Conservation (phyloP, 2,329 filamentous ascomycete genomes). For the Beauveria sp. region DNA sequence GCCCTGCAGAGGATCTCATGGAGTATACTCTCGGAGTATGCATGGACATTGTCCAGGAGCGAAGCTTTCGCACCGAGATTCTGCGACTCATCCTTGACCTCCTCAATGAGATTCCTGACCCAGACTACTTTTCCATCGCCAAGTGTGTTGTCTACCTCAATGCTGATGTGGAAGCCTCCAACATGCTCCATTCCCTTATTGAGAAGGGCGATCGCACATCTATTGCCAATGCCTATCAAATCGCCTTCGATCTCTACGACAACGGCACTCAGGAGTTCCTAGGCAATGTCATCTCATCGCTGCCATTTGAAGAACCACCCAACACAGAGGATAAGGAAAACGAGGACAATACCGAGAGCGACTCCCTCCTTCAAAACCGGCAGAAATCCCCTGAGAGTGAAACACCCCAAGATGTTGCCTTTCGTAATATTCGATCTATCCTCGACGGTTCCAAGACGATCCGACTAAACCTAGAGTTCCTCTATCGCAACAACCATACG, state of each 20-base stretch:
- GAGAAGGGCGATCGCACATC: conserved; percentile 70
- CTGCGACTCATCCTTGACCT: conserved; percentile 87
- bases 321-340: conserved; percentile 38
- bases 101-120: conserved; percentile 84
- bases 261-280: conserved; percentile 98
- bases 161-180: conserved; percentile 82
- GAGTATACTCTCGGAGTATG: conserved; percentile 94
- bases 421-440: conserved; percentile 57
- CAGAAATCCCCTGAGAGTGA: conserved; percentile 48
- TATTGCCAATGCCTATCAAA: conserved; percentile 86
- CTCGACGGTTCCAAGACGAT: conserved; percentile 90
- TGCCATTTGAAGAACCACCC: conserved; percentile 50
- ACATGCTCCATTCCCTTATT: conserved; percentile 75
- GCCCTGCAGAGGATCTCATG: conserved; percentile 83
- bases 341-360: conserved; percentile 35
- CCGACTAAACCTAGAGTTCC: conserved; percentile 89
- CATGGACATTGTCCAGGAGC: conserved; percentile 96
- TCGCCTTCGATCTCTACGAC: conserved; percentile 96
- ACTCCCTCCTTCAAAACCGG: conserved; percentile 42
- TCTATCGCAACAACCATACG: conserved; percentile 91
- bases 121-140: conserved; percentile 96
- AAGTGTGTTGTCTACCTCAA: conserved; percentile 96
- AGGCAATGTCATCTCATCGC: conserved; percentile 74
- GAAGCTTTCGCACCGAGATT: conserved; percentile 75
- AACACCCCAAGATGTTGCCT: conserved; percentile 45